phyloP scores from a whole-genome alignment of 139 green algal species.

The Edaphochlamys debaryana region DNA sequence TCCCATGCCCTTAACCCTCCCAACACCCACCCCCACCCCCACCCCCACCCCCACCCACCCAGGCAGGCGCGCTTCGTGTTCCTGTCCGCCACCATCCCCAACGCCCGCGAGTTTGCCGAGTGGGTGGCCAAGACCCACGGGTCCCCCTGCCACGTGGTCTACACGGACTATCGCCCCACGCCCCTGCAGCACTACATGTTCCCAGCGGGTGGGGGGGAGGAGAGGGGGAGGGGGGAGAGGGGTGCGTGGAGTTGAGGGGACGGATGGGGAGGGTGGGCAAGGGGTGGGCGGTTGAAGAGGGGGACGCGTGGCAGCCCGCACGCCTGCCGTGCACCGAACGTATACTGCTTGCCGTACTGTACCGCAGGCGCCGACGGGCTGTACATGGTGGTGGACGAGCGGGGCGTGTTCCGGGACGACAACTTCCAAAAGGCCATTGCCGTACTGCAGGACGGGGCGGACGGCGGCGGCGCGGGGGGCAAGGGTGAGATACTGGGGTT shows the following conservation, averaged over 20 bases:
- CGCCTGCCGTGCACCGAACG: too few species aligned
- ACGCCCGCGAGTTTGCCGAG: slow-evolving; percentile 93
- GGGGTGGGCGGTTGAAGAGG: too few species aligned
- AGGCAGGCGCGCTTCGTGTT: slow-evolving; percentile 78
- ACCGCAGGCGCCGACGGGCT: slow-evolving; percentile 71
- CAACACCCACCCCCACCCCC: too few species aligned
- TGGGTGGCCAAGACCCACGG: slow-evolving; percentile 90
- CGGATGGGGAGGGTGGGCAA: background rate
- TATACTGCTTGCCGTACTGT: too few species aligned
- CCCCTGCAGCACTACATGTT: slow-evolving; percentile 94
- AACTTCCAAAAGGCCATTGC: slow-evolving; percentile 60
- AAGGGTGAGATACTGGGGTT: background rate
- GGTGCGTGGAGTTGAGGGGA: background rate
- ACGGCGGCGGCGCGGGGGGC: too few species aligned
- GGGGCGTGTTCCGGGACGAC: slow-evolving; percentile 66
- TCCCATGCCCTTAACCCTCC: too few species aligned
- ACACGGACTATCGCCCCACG: slow-evolving; percentile 94
- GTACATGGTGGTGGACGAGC: slow-evolving; percentile 77
- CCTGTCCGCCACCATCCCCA: slow-evolving; percentile 96
- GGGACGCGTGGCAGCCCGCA: too few species aligned
- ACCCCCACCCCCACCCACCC: background rate
- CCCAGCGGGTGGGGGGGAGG: slow-evolving; percentile 66
- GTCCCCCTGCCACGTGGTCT: slow-evolving; percentile 94
- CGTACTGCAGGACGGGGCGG: background rate
- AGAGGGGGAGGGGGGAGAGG: background rate